A percentile compares a stretch with the other conserved stretches of the same genome.
phyloP scores from a whole-genome alignment of 129 eudicot species.

The Helianthus annuus region DNA sequence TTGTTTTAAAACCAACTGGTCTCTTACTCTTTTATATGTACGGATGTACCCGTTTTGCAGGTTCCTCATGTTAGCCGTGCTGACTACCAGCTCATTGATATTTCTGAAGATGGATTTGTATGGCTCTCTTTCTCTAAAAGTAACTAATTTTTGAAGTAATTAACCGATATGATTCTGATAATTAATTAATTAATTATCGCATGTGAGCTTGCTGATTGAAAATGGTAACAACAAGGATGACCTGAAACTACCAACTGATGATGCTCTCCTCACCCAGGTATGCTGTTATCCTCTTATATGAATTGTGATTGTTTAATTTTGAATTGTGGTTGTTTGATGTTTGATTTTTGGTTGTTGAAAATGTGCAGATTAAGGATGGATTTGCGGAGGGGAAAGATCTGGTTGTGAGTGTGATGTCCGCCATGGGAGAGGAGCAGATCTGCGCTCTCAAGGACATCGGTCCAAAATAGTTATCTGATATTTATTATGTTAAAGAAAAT shows the following conservation, averaged over 20 bases:
- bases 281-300: not conserved
- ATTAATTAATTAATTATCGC: not conserved
- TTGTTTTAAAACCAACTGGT: not conserved
- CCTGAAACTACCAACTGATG: conserved; percentile 71
- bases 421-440: conserved; percentile 61
- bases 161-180: not conserved
- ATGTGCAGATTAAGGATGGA: conserved; percentile 47
- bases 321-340: not conserved
- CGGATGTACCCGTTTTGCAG: conserved; percentile 32
- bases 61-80: conserved; percentile 73
- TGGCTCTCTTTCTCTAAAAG: conserved; percentile 6
- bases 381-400: conserved; percentile 59
- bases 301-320: not conserved
- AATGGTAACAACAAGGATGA: conserved; percentile 68
- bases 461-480: conserved; percentile 32
- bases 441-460: conserved; percentile 51
- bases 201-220: conserved; percentile 79
- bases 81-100: conserved; percentile 71
- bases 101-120: conserved; percentile 77
- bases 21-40: too few relatives aligned
- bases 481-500: not conserved
- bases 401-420: conserved; percentile 55
- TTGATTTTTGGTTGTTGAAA: not conserved
- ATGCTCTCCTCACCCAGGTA: conserved; percentile 55
- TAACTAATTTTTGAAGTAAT: not conserved